Conservation (phyloP, 345 rosid genomes). For the Euphorbia peplus region DNA sequence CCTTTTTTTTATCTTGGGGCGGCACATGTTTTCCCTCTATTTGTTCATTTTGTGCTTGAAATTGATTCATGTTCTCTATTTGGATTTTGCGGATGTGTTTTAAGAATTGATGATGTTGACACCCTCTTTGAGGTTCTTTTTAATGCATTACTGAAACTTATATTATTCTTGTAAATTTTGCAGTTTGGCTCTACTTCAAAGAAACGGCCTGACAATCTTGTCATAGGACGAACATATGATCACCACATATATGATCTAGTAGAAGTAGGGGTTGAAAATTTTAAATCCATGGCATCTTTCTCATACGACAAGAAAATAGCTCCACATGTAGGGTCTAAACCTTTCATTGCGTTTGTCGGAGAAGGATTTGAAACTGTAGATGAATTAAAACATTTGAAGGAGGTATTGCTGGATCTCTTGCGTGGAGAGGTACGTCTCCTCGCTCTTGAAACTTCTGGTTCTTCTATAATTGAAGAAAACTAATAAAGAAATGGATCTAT, state of each 20-base stretch:
- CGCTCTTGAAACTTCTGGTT: neutral
- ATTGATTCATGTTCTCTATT: neutral
- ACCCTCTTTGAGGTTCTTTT: neutral
- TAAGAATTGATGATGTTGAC: neutral
- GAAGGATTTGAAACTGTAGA: constrained; percentile 80
- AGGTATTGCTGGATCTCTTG: constrained; percentile 73
- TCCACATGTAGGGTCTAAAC: constrained; percentile 74
- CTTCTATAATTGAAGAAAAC: neutral
- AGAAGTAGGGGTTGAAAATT: constrained; percentile 92
- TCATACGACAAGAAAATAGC: constrained; percentile 71
- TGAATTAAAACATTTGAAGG: constrained; percentile 84
- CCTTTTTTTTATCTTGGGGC: neutral
- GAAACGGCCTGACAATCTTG: constrained; percentile 89
- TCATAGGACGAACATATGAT: constrained; percentile 80
- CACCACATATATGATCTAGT: constrained; percentile 83
- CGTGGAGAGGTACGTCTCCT: constrained; percentile 67
- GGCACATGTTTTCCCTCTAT: neutral
- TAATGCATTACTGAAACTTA: neutral
- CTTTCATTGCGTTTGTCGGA: constrained; percentile 75
- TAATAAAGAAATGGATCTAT: constrained; percentile 7
- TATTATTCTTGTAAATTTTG: constrained; percentile 16
- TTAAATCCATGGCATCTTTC: constrained; percentile 57
- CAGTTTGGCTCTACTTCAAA: constrained; percentile 90
- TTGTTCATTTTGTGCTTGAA: neutral
- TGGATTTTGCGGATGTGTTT: neutral